Evolutionary conservation across 345 rosid genomes (phyloP), one percentile per base, ranked within the genome.

Genomic region (Microthlaspi erraticum): DNA sequence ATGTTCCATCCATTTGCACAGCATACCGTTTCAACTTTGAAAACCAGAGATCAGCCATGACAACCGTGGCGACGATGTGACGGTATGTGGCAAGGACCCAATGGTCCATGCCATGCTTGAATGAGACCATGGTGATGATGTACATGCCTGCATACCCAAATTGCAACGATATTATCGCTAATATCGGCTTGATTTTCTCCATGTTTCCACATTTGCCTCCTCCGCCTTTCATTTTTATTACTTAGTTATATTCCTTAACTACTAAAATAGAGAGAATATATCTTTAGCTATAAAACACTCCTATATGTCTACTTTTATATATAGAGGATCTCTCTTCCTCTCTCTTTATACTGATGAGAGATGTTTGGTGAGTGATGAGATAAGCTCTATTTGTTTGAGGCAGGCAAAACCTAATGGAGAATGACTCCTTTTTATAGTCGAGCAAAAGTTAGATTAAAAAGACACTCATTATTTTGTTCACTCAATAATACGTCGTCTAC

Each of bases 131-230:
- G 52, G 86, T 57, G 66, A 93, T 74, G n/a, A 93, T 81, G 61
- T 86, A 90, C 96, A 93, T 83, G 74, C 98, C 98, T 23, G 97
- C 85, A 52, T 78, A 93, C 10, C 98, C 98, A 78, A 93, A 90
- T 26, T 93, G 98, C 32, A 93, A 72, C 39, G 85, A 87, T 53
- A 90, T 46, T 6, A 93, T 88, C 3, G 92, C 96, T 71, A 90
- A 39, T 70, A 81, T 90, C 5, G 95, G 96, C 46, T 92, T 92
- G 26, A 60, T 10, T 32, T 76, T 88, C 59, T 67, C 77, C 20
- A 82, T 1, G 33, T 41, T 68, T 19, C 61, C 64, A 43, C 75
- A 61, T 52, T 61, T 61, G 44, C 45, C 36, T 52, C 57, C 54
- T 54, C 77, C 78, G 31, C 73, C 59, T 38, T 68, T 75, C 74